Base-by-base conservation (phyloP, 148 eudicot species). In the Drosera capensis region DNA sequence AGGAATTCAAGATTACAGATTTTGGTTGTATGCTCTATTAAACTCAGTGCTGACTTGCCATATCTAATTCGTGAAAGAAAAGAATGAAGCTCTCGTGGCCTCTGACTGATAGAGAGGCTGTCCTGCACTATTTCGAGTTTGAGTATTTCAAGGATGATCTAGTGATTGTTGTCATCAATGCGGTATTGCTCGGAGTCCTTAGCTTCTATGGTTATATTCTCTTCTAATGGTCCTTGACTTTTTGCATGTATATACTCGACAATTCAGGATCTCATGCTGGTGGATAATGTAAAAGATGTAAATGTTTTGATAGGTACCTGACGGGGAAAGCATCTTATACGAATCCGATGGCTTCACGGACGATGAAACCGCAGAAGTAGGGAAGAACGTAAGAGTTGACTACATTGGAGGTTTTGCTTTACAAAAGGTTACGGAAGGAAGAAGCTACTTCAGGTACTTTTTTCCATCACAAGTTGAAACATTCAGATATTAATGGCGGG, bases 51-150 rank as follows among this genome's bases (percentile, higher is more conserved):
- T n/a, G n/a, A n/a, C n/a, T n/a, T n/a, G n/a, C n/a, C n/a, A n/a
- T n/a, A n/a, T 45, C 65, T 52, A 61, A 58, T 73, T 54, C 63
- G 74, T 34, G 38, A 15, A 34, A 34, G 38, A n/a, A 7, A 72
- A 88, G 97, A 79, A 55, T 71, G 78, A 88, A 88, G 94, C 67
- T 83, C 59, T 69, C 94, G 37, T 83, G 97, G 97, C 97, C 97
- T 45, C 39, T 88, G 54, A 74, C 97, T 49, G 52, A 68, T 58
- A 68, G 97, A 68, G 97, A 88, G 72, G 94, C 68, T 41, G 14
- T 88, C 13, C 28, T 78, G 25, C 97, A 88, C 68, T 80, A 48
- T 62, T 80, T 72, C 63, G 79, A 36, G 48, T 80, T 88, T 54
- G 92, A 88, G 44, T 83, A 88, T 72, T 64, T 80, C 37, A 57